A percentile compares a stretch with the other conserved stretches of the same genome.
phyloP scores from a whole-genome alignment of 1,284 basidiomycete genomes.

The Moesziomyces sp. region DNA sequence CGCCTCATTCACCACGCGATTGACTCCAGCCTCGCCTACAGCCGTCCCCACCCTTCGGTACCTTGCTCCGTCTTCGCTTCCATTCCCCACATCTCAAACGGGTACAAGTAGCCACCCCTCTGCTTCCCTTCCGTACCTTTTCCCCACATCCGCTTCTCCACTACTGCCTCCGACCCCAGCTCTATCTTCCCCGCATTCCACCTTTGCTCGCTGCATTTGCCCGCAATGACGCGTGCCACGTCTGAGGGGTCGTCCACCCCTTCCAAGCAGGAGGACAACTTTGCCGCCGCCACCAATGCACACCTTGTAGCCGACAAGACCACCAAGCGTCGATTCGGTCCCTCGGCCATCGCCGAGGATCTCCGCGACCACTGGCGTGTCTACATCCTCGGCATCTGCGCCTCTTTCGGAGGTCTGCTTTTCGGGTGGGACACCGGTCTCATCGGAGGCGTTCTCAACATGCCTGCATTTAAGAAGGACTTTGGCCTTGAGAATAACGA shows the following conservation, averaged over 20 bases:
- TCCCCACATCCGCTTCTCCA: constrained; percentile 1
- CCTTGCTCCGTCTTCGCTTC: too few species aligned
- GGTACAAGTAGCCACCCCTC: constrained; percentile 13
- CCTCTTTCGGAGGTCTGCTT: constrained; percentile 38
- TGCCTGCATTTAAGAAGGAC: constrained; percentile 40
- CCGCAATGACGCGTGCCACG: constrained; percentile 17
- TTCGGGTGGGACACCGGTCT: constrained; percentile 50
- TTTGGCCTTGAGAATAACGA: constrained; percentile 33
- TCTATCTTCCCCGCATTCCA: neutral
- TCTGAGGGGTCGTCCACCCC: constrained; percentile 30
- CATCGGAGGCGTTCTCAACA: constrained; percentile 44
- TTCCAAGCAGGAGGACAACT: constrained; percentile 32
- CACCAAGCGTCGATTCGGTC: constrained; percentile 12
- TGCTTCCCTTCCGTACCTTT: neutral
- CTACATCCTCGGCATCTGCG: constrained; percentile 37
- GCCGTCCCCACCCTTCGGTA: neutral
- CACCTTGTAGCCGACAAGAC: constrained; percentile 13
- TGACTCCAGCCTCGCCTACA: neutral
- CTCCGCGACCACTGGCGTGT: constrained; percentile 43
- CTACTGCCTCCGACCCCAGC: neutral
- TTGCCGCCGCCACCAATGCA: neutral
- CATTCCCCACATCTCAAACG: neutral
- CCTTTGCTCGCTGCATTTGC: neutral
- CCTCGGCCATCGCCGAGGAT: constrained; percentile 18
- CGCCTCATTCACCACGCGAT: constrained; percentile 1